Evolutionary conservation across 371 early-diverging fungal species (phyloP).

Genomic region (Mortierella sp.): DNA sequence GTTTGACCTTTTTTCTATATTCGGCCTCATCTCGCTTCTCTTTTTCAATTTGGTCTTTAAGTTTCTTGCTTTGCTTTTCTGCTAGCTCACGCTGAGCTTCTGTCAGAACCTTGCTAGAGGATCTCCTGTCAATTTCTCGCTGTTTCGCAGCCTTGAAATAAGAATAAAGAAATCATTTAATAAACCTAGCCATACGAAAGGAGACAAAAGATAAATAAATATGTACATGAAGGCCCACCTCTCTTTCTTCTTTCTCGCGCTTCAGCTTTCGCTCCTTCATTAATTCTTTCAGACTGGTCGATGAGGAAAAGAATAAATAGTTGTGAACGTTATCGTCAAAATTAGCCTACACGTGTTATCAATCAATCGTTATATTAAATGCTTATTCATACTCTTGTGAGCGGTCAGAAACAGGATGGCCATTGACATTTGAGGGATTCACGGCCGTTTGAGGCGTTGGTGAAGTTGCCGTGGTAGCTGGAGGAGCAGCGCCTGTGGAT

Average conservation of each 20-base stretch:
- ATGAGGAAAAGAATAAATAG: neutral
- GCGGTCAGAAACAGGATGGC: constrained; percentile 6
- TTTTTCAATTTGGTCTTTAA: constrained; percentile 44
- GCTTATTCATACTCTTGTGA: constrained; percentile 23
- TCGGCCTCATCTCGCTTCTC: constrained; percentile 55
- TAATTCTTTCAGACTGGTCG: constrained; percentile 37
- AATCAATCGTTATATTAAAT: neutral
- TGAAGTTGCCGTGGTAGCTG: neutral
- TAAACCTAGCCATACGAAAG: neutral
- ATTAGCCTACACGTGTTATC: too few relatives aligned
- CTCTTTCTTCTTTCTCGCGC: constrained; percentile 48
- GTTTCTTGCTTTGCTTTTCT: constrained; percentile 49
- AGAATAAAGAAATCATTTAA: neutral
- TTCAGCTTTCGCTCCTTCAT: constrained; percentile 52
- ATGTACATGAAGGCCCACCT: constrained; percentile 13
- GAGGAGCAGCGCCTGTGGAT: neutral
- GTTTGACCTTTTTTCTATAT: constrained; percentile 40
- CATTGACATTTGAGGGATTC: neutral
- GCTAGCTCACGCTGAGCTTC: constrained; percentile 42
- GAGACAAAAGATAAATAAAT: neutral
- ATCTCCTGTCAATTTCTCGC: constrained; percentile 42
- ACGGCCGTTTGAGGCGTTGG: neutral
- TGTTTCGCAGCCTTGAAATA: constrained; percentile 31
- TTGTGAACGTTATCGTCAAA: neutral
- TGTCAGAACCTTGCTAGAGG: constrained; percentile 38